Base-by-base conservation (phyloP, 257 asterid genomes). In the Paraleonurus japonicus region DNA sequence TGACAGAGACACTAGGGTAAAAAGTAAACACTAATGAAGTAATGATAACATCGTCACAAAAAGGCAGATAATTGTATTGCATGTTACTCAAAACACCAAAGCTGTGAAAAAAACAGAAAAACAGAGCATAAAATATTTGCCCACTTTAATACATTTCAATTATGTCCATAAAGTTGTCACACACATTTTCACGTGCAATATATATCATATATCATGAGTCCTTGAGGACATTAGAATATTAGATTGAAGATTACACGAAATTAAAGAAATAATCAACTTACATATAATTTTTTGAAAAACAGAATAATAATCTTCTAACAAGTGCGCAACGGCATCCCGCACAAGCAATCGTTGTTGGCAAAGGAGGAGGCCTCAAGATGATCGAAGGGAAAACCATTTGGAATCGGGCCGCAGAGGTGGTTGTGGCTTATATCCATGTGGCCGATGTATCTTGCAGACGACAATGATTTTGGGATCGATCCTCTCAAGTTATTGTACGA, bases 401-500 rank as follows among this genome's bases (percentile, higher is more conserved):
- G 98, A 39, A 94, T 94, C 67, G 92, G 75, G 3, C 98, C 98
- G 17, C 98, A 93, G 0, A 93, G 83, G 20, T 89, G 98, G 75
- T 93, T 93, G 76, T 86, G 78, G 75, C 98, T 93, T 26, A 93
- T 75, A 81, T 93, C 97, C 95, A 93, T 77, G 45, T 94, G 98
- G 0, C 98, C 98, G 17, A 94, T 85, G 79, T 67, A 94, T 88
- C 63, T 85, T 0, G 88, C 96, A 6, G 84, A 71, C 0, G 89
- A 65, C 59, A 94, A 62, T 5, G 98, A 72, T 23, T 84, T 85
- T 0, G 98, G 97, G 19, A 94, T 82, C 17, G 90, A 57, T 7
- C 98, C 98, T 22, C 76, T 76, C 12, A 93, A 71, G 2, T 86
- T 80, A 51, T 93, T 93, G 43, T 80, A 78, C 7, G 98, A 94